These are phyloP conservation scores for Toxicodendron radicans DNA, from an alignment of 345 rosid species.

Conservation along the genomic window DNA sequence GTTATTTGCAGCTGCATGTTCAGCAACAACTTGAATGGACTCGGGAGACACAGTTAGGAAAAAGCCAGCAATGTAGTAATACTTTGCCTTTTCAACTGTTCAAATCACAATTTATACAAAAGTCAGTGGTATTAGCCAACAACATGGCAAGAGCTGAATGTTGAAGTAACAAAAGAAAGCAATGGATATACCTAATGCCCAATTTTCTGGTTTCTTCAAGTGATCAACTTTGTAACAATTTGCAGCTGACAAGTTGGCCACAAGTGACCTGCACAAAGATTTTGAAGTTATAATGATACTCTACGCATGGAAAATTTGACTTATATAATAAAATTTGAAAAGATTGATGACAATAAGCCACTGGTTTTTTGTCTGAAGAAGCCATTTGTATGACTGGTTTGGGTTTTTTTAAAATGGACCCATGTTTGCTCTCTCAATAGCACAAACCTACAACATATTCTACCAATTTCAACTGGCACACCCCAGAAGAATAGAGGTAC, in stretches of 20 bases:
- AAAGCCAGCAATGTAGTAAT: constrained; percentile 87
- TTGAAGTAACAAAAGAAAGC: background rate
- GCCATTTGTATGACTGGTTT: no score
- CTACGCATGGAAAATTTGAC: background rate
- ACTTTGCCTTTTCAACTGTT: constrained; percentile 93
- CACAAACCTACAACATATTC: no score
- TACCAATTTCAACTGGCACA: no score
- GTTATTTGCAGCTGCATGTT: constrained; percentile 89
- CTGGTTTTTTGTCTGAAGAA: no score
- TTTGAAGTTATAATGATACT: background rate
- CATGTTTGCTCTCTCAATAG: no score
- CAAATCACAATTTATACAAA: background rate
- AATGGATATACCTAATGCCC: constrained; percentile 73
- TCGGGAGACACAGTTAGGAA: constrained; percentile 96
- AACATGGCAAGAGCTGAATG: background rate
- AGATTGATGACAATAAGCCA: no score
- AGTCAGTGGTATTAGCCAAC: constrained; percentile 1
- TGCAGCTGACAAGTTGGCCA: constrained; percentile 92
- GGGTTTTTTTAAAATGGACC: no score
- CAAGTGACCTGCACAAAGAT: constrained; percentile 55
- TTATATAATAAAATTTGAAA: no score
- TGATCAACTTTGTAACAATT: constrained; percentile 93
- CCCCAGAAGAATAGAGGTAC: no score
- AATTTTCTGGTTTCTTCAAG: constrained; percentile 86
- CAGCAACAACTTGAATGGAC: constrained; percentile 83